Conservation (phyloP, 179 eudicot species). For the Kewa caespitosa region DNA sequence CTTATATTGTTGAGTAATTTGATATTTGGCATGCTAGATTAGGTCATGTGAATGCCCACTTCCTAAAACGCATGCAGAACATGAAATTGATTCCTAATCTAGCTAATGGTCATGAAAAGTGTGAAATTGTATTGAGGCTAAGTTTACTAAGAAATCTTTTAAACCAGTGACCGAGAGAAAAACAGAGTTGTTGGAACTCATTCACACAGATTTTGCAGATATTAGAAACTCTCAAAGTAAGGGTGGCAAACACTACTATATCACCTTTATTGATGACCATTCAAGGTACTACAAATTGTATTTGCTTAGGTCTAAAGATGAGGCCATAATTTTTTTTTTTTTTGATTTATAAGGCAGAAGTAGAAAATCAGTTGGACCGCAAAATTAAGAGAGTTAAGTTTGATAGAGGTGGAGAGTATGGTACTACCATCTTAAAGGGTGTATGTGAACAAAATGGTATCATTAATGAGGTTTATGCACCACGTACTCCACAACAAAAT, state of each 20-base stretch:
- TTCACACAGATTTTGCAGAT: no score
- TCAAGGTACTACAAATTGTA: background rate
- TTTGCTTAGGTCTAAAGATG: background rate
- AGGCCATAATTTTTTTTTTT: background rate
- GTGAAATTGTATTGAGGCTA: no score
- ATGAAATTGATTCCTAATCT: background rate
- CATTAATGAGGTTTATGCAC: background rate
- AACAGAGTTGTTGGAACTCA: background rate
- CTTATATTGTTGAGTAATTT: background rate
- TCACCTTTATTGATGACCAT: background rate
- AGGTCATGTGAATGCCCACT: background rate
- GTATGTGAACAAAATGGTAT: no score
- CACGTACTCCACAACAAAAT: background rate
- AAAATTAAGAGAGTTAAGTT: constrained; percentile 1
- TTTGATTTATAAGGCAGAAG: background rate
- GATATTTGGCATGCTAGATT: background rate
- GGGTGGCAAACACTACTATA: background rate
- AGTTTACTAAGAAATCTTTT: no score
- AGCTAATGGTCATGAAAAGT: background rate
- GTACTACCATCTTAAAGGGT: background rate
- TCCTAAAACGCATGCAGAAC: background rate
- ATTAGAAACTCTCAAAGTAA: no score
- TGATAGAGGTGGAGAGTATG: background rate
- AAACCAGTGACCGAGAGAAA: no score
- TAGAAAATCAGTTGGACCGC: background rate